Base-by-base conservation (phyloP, 2,329 filamentous ascomycete species). In the Raffaelea ambrosiae region DNA sequence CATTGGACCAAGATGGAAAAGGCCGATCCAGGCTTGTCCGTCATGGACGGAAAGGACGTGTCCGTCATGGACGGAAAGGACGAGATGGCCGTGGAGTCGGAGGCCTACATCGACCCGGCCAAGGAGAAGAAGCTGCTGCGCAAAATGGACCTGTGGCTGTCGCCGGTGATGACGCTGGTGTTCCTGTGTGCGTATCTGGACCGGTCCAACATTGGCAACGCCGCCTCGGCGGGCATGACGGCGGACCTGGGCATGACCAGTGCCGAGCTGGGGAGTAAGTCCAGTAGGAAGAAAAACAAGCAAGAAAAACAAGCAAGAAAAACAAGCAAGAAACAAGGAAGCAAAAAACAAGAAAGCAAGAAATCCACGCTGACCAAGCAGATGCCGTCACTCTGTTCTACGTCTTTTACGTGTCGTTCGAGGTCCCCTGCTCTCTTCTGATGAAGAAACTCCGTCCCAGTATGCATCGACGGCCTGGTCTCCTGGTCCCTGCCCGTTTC, bases 191-290 rank as follows among this genome's bases (percentile, higher is more conserved):
- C 20, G 36, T 48, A 38, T 21, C 44, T 51, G 29, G 50, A 51
- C 40, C 46, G 50, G 7, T 40, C 40, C 40, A 51, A 51, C 47
- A 51, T 51, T 43, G 50, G 50, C 47, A 51, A 51, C 23, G 51
- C 48, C 26, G 45, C 36, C 26, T 38, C 39, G 20, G 45, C 41
- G 8, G 51, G 49, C 35, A 29, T 53, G 43, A 16, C 22, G 18
- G 22, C n/a, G 13, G 47, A 51, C 23, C 35, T 50, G 11, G 23
- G 41, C 11, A 22, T 31, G 18, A 5, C 23, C 3, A 41, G 26
- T 16, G 18, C 4, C n/a, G 11, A 46, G 19, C 16, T 39, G 18
- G 16, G 19, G 9, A 39, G 21, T 36, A 16, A 4, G 31, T n/a
- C n/a, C n/a, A n/a, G n/a, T n/a, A n/a, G n/a, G n/a, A n/a, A n/a